Conservation (phyloP, 306 rosid genomes). For the Malus fusca region DNA sequence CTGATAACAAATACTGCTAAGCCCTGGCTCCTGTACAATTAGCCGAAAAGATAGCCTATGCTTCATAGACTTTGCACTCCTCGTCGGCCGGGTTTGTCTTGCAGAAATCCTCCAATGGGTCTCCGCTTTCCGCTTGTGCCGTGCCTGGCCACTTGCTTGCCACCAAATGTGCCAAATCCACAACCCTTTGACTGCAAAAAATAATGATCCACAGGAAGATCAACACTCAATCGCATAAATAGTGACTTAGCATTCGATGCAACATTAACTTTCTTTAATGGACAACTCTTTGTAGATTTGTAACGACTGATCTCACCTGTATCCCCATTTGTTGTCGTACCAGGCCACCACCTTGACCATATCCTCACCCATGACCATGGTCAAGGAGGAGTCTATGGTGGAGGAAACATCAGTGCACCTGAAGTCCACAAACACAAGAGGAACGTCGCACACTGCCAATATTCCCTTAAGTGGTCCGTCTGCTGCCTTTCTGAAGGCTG, state of each 20-base stretch:
- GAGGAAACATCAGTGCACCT: slow-evolving; percentile 82
- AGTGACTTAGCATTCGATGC: background rate
- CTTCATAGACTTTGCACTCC: slow-evolving; percentile 95
- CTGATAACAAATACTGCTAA: slow-evolving; percentile 7
- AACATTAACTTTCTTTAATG: background rate
- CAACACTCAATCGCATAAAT: background rate
- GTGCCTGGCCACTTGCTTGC: slow-evolving; percentile 83
- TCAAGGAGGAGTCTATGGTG: slow-evolving; percentile 86
- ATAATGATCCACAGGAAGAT: background rate
- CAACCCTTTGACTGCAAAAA: slow-evolving; percentile 87
- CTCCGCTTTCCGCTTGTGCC: slow-evolving; percentile 44
- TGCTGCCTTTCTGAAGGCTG: slow-evolving; percentile 90
- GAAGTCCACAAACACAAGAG: slow-evolving; percentile 94
- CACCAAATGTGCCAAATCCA: slow-evolving; percentile 90
- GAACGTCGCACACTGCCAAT: slow-evolving; percentile 86
- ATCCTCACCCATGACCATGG: slow-evolving; percentile 99
- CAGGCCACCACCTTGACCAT: slow-evolving; percentile 99
- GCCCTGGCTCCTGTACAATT: slow-evolving; percentile 8
- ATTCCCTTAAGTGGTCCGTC: slow-evolving; percentile 76
- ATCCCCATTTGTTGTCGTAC: slow-evolving; percentile 99
- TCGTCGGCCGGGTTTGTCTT: slow-evolving; percentile 82
- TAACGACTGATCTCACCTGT: slow-evolving; percentile 52
- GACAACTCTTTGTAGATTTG: background rate
- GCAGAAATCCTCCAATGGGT: slow-evolving; percentile 96
- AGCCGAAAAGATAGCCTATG: slow-evolving; percentile 24